phyloP scores from a whole-genome alignment of 192 early-diverging fungal species.

The Coemansia biformis region DNA sequence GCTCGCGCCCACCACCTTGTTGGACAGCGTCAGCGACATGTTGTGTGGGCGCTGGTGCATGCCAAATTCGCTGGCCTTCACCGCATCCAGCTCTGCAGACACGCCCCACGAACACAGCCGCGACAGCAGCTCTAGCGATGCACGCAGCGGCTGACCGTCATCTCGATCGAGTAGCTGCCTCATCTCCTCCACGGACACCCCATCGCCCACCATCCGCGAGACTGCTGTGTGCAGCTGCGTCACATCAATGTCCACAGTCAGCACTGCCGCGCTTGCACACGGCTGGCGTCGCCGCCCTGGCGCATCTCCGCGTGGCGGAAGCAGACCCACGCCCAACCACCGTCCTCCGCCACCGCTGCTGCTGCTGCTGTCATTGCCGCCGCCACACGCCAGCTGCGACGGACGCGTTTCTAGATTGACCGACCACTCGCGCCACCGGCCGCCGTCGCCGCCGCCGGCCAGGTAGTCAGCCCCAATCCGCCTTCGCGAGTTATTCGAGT shows the following conservation, averaged over 20 bases:
- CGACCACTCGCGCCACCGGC: slow-evolving; percentile 4
- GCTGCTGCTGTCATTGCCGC: too few species aligned
- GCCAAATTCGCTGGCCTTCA: slow-evolving; percentile 27
- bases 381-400: too few species aligned
- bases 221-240: slow-evolving; percentile 22
- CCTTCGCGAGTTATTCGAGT: slow-evolving; percentile 20
- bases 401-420: neutral
- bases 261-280: slow-evolving; percentile 3
- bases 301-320: neutral
- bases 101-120: slow-evolving; percentile 44
- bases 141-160: slow-evolving; percentile 10
- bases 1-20: slow-evolving; percentile 8
- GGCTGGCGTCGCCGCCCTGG: neutral
- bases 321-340: slow-evolving; percentile 5
- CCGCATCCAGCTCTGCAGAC: slow-evolving; percentile 23
- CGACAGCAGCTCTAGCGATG: slow-evolving; percentile 32
- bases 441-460: neutral
- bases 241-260: slow-evolving; percentile 31
- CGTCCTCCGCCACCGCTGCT: neutral
- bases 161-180: slow-evolving; percentile 7
- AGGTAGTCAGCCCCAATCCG: slow-evolving; percentile 4
- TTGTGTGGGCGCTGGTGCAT: slow-evolving; percentile 18
- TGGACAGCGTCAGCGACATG: slow-evolving; percentile 27
- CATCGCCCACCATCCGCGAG: slow-evolving; percentile 16
- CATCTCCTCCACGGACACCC: slow-evolving; percentile 15